Evolutionary conservation across 169 alveolate genomes (phyloP).

Genomic region (Babesia bovis): DNA sequence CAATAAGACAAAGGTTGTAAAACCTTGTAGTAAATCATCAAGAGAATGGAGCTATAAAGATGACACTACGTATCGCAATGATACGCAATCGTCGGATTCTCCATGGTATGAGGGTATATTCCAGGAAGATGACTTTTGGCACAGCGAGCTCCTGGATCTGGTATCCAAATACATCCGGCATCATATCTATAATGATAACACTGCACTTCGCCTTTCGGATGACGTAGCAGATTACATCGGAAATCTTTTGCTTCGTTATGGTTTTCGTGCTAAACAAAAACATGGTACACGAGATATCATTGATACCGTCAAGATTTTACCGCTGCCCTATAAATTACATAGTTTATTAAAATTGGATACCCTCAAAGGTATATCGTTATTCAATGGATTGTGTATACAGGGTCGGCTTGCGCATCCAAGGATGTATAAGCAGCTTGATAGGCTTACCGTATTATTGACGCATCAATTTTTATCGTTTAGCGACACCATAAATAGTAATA

Average conservation of each 20-base stretch:
- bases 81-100: background rate
- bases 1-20: no score
- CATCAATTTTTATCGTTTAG: slow-evolving; percentile 1
- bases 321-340: slow-evolving; percentile 14
- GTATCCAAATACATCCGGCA: slow-evolving; percentile 22
- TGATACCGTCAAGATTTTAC: slow-evolving; percentile 36
- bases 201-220: background rate
- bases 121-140: slow-evolving; percentile 3
- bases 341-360: slow-evolving; percentile 10
- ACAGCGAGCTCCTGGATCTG: slow-evolving; percentile 13
- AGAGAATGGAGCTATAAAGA: no score
- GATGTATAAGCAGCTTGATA: slow-evolving; percentile 1
- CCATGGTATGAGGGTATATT: background rate
- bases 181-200: slow-evolving; percentile 10
- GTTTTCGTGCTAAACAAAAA: slow-evolving; percentile 49
- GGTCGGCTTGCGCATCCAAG: slow-evolving; percentile 40
- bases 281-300: slow-evolving; percentile 47
- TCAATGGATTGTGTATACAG: slow-evolving; percentile 33
- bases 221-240: slow-evolving; percentile 8
- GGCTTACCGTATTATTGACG: slow-evolving; percentile 18
- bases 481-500: background rate
- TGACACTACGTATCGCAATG: no score
- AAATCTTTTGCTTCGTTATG: slow-evolving; percentile 22
- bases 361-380: slow-evolving; percentile 38
- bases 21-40: no score